phyloP scores from a whole-genome alignment of 73 alveolate genomes.

The Durusdinium trenchii region DNA sequence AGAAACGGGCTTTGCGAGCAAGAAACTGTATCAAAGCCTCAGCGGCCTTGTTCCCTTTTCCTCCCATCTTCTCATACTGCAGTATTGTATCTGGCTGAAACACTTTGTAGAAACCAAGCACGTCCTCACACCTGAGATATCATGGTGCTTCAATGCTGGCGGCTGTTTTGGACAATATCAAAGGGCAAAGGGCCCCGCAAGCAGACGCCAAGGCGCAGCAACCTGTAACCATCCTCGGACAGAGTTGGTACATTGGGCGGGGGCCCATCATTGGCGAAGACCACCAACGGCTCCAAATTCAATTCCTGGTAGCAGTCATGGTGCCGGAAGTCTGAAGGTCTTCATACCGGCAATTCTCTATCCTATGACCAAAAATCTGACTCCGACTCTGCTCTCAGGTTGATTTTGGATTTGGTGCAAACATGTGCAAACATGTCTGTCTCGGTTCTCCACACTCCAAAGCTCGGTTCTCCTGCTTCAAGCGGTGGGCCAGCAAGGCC shows the following conservation, averaged over 20 bases:
- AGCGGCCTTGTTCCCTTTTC: constrained; percentile 25
- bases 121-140: constrained; percentile 65
- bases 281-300: constrained; percentile 68
- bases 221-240: constrained; percentile 53
- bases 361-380: no score
- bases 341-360: no score
- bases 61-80: constrained; percentile 90
- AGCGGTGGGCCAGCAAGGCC: constrained; percentile 70
- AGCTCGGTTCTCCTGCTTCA: constrained; percentile 44
- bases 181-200: no score
- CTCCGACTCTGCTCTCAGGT: no score
- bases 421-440: no score
- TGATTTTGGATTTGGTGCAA: no score
- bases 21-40: constrained; percentile 60
- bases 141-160: no score
- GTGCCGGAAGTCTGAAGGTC: not conserved
- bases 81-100: constrained; percentile 68
- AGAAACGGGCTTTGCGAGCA: not conserved
- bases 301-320: not conserved
- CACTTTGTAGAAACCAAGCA: constrained; percentile 33
- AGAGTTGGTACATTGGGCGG: constrained; percentile 65
- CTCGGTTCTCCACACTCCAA: not conserved
- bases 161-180: no score
- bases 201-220: constrained; percentile 12
- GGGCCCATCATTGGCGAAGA: constrained; percentile 79